A percentile compares a stretch with the other conserved stretches of the same genome.
These are phyloP conservation scores for Glutinoglossum americanum DNA, from an alignment of 495 filamentous ascomycete species.

Conservation along the genomic window DNA sequence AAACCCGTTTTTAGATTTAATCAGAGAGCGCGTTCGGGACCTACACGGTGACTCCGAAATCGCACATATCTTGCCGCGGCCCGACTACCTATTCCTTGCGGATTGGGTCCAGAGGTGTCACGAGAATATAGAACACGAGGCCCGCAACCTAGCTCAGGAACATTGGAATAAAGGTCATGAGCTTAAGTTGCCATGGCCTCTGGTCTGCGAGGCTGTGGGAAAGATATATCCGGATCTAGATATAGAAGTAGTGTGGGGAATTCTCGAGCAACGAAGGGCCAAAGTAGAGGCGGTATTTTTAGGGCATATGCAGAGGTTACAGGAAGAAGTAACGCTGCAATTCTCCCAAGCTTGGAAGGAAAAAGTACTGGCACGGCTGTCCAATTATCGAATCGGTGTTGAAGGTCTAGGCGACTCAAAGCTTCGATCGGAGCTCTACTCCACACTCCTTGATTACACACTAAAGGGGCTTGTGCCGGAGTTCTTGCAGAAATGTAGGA, in stretches of 20 bases:
- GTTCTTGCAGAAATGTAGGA: not conserved
- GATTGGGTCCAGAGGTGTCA: not conserved
- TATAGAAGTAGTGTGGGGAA: not conserved
- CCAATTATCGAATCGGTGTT: not conserved
- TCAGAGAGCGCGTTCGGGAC: not conserved
- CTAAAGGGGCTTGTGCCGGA: not conserved
- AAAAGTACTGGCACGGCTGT: not conserved
- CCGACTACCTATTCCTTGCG: not conserved
- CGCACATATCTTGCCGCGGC: not conserved
- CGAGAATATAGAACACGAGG: not conserved
- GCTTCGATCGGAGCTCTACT: not conserved
- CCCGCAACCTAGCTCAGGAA: not conserved
- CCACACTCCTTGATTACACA: not conserved
- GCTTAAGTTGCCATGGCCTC: not conserved
- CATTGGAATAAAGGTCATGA: not conserved
- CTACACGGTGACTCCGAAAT: not conserved
- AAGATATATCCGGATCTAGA: not conserved
- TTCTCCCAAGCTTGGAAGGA: conserved; percentile 1
- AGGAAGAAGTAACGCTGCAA: not conserved
- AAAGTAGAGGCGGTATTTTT: not conserved
- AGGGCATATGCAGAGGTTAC: not conserved
- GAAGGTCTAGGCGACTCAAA: not conserved
- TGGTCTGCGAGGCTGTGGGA: not conserved
- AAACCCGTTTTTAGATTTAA: not conserved
- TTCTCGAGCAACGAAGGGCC: not conserved